Conservation (phyloP, 2,329 filamentous ascomycete species). For the Alternaria novae-zelandiae region DNA sequence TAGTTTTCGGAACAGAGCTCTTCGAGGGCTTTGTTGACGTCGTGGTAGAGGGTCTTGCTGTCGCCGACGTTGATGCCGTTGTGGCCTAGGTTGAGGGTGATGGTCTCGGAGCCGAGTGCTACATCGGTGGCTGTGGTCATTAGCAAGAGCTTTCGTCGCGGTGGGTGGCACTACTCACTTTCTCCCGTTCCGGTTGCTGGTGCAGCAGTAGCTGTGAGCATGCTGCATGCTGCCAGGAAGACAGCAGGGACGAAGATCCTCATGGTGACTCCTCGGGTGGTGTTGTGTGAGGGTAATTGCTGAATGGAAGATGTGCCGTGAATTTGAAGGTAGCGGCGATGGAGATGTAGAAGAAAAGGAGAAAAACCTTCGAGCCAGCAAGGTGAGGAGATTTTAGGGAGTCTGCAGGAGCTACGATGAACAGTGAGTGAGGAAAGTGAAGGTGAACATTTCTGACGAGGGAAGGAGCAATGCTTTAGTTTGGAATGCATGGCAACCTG, state of each 20-base stretch:
- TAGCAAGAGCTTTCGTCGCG: neutral
- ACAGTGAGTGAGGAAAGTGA: neutral
- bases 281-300: neutral
- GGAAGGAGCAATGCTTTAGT: neutral
- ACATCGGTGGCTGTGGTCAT: neutral
- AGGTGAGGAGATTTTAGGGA: neutral
- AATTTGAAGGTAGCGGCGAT: neutral
- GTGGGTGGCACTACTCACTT: neutral
- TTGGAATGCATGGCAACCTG: neutral
- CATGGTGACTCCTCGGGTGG: neutral
- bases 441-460: too few species aligned
- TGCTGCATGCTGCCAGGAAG: neutral
- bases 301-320: neutral
- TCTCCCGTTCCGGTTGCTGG: neutral
- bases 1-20: neutral
- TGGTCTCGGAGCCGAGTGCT: neutral
- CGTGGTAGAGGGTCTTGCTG: neutral
- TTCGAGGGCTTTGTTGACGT: neutral
- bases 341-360: neutral
- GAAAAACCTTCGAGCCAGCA: neutral
- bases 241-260: neutral
- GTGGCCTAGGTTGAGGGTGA: neutral
- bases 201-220: neutral
- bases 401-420: neutral
- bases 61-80: neutral